Conservation (phyloP, 345 rosid genomes). For the Pistacia integerrima region DNA sequence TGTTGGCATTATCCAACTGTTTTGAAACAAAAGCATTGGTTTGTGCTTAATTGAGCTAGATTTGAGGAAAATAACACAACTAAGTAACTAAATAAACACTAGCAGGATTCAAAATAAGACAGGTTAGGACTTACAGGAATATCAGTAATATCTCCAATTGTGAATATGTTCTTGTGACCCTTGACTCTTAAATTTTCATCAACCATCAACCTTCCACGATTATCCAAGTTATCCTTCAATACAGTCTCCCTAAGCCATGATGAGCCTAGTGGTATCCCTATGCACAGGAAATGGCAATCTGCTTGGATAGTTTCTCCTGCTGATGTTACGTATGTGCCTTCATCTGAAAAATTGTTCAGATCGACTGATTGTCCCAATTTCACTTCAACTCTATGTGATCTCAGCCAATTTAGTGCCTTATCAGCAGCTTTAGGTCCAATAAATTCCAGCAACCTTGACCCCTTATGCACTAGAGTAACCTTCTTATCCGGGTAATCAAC, state of each 20-base stretch:
- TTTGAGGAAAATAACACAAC: neutral
- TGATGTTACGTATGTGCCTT: slow-evolving; percentile 49
- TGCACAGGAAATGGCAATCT: slow-evolving; percentile 77
- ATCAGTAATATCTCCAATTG: slow-evolving; percentile 78
- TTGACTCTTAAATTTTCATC: slow-evolving; percentile 66
- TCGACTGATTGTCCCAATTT: slow-evolving; percentile 66
- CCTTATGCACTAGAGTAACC: slow-evolving; percentile 75
- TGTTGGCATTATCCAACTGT: neutral
- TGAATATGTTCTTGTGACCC: slow-evolving; percentile 55
- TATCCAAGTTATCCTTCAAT: slow-evolving; percentile 57
- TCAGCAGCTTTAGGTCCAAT: slow-evolving; percentile 67
- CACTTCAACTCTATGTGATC: slow-evolving; percentile 69
- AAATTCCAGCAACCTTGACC: slow-evolving; percentile 81
- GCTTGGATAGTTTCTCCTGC: slow-evolving; percentile 66
- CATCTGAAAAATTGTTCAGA: slow-evolving; percentile 50
- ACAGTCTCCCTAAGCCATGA: slow-evolving; percentile 65
- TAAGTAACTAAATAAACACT: neutral
- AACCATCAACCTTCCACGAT: slow-evolving; percentile 65
- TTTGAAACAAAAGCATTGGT: neutral
- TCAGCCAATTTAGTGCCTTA: slow-evolving; percentile 73
- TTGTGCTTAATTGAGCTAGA: neutral
- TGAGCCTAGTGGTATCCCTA: slow-evolving; percentile 63
- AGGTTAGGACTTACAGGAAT: slow-evolving; percentile 50
- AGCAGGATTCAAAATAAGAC: neutral
- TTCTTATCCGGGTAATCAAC: slow-evolving; percentile 79